Base-by-base conservation (phyloP, 2,329 filamentous ascomycete genomes). In the Hypoxylon sp. region DNA sequence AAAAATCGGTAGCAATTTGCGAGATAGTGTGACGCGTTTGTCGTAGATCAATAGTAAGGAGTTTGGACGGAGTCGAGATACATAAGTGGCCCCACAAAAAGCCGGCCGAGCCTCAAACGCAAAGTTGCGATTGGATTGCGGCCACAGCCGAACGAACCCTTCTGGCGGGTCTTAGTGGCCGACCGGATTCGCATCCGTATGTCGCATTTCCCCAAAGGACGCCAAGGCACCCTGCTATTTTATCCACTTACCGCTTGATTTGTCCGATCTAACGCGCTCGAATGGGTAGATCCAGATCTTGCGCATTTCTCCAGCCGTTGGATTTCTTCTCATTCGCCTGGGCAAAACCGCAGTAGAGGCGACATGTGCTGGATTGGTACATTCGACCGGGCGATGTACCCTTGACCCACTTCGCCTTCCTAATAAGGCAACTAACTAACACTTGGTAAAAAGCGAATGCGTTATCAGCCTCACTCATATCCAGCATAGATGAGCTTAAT, bases 81-180 rank as follows among this genome's bases (percentile, higher is more conserved):
- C 11, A 25, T 22, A 27, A 30, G 48, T 31, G n/a, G 33, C 22
- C 49, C 67, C 67, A 40, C 59, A 61, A 57, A 61, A 60, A 20
- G 27, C 55, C 55, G 56, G 59, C 57, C 37, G 64, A 63, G 46
- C 63, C 58, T 66, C 65, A 63, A 59, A 62, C 4, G 56, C 42
- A 46, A 62, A 61, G 64, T 62, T 70, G 68, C 68, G 68, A 70
- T 70, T 70, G 68, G 68, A 46, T 30, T 42, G 66, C 49, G 65
- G 64, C 27, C 37, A 49, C 27, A 64, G 60, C 67, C 50, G 66
- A 58, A 30, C 62, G 62, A 69, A 63, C 62, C 66, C 25, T 61
- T 58, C 58, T 49, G 33, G 63, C 46, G 60, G 63, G 46, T 66
- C 60, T 53, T 64, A 66, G 50, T 53, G 49, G 48, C 25, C 53